Base-by-base conservation (phyloP, 148 eudicot genomes). In the Diospyros lotus region DNA sequence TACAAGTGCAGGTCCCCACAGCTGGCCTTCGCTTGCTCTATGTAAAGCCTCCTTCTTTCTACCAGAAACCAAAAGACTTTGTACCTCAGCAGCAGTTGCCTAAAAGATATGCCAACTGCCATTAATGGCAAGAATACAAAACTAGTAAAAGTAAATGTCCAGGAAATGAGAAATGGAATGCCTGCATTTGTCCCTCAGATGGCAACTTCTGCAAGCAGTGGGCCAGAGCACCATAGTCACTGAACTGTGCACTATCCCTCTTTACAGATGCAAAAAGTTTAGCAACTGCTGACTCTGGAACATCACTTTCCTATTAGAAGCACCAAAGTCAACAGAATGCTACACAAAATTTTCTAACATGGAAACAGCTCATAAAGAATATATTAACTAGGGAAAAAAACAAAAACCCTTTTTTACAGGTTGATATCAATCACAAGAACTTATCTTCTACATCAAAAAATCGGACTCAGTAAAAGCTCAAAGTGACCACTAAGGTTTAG, bases 81-180 rank as follows among this genome's bases (percentile, higher is more conserved):
- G 92, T 66, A 91, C 90, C 80, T 88, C 89, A 75, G 78, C 67
- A 73, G 97, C 94, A n/a, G 94, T 86, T 59, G 81, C 92, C 97
- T 91, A 77, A 9, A 76, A 55, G 52, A 58, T 71, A 75, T 5
- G 46, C 28, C 52, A 48, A 63, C 71, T 58, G 50, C 67, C 54
- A 67, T 43, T 40, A 46, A 75, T 54, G 17, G 45, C n/a, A 17
- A 17, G 41, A 65, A 66, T 1, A 68, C 43, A 14, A 5, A 69
- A 48, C 39, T 52, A n/a, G 5, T 38, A 18, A 2, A 38, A 51
- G 5, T 17, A 40, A 53, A 2, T 28, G 45, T 9, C 28, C 48
- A 40, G 2, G 43, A 12, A 54, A 12, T n/a, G 53, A 53, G 46
- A 12, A 5, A 2, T n/a, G n/a, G 45, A 18, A 60, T 86, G 78